Evolutionary conservation across 306 rosid genomes (phyloP).

Genomic region (Oxytropis ochrocephala): DNA sequence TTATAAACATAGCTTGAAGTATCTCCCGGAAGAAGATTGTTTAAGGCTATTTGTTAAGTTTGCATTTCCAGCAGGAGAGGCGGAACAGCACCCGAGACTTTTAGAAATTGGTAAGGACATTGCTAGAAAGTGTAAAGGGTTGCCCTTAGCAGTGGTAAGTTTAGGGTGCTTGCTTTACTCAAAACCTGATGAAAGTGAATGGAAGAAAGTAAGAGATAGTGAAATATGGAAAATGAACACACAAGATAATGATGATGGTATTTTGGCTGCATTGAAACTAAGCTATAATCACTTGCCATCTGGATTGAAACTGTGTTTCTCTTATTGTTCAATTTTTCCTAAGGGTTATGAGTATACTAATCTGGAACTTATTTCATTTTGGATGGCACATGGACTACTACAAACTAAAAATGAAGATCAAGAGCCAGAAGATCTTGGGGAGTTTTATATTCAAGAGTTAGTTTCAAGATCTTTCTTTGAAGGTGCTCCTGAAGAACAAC

Average conservation of each 20-base stretch:
- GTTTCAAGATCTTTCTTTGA: slow-evolving; percentile 25
- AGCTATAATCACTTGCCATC: slow-evolving; percentile 18
- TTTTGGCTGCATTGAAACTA: slow-evolving; percentile 19
- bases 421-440: slow-evolving; percentile 24
- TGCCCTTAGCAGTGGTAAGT: slow-evolving; percentile 21
- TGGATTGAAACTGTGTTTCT: slow-evolving; percentile 13
- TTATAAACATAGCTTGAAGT: slow-evolving; percentile 9
- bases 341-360: slow-evolving; percentile 15
- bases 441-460: slow-evolving; percentile 15
- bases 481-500: slow-evolving; percentile 13
- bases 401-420: slow-evolving; percentile 9
- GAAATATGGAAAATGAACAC: slow-evolving; percentile 15
- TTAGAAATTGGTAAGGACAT: slow-evolving; percentile 21
- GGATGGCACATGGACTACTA: slow-evolving; percentile 28
- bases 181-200: neutral
- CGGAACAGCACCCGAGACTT: slow-evolving; percentile 6
- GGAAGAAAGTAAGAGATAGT: slow-evolving; percentile 23
- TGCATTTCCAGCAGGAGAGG: slow-evolving; percentile 13
- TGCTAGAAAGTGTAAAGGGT: slow-evolving; percentile 19
- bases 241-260: slow-evolving; percentile 12
- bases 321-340: slow-evolving; percentile 16
- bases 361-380: slow-evolving; percentile 19
- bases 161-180: slow-evolving; percentile 11
- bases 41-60: slow-evolving; percentile 8
- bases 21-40: slow-evolving; percentile 24